Base-by-base conservation (phyloP, 2,329 filamentous ascomycete genomes). In the Dactylellina leptospora region DNA sequence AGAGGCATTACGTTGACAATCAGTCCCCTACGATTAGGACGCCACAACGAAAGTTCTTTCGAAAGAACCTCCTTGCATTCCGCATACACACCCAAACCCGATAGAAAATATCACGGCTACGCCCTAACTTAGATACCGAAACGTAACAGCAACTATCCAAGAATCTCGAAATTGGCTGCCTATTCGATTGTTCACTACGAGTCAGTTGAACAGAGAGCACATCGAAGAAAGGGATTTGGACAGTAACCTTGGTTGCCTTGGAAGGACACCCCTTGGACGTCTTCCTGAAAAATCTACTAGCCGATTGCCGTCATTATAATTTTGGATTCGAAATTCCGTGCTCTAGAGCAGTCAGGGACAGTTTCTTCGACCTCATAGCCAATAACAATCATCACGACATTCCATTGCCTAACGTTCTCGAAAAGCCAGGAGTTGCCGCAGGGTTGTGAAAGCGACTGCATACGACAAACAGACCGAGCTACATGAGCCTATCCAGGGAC, bases 341-440 rank as follows among this genome's bases (percentile, higher is more conserved):
- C 59, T 54, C 59, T 55, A 58, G 64, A 58, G 66, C 60, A 60
- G 68, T 50, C 68, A 72, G 59, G 68, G 68, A 72, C 68, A 64
- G 55, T 62, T 45, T 50, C 58, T 63, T 56, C 40, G 42, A 42
- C 44, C 66, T 51, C 22, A 47, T 54, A 33, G 30, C 59, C 68
- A 53, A n/a, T n/a, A n/a, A n/a, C n/a, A n/a, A 59, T 64, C 50
- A 72, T 63, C 59, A 63, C 59, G 59, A 59, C 68, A 72, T 72
- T 72, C 68, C 68, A 71, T 71, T 72, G 53, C 68, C 45, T 54
- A 58, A 59, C 36, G 68, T 72, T 72, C 59, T 63, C 58, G 66
- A 59, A 62, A 33, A 71, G 68, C 68, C 59, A 72, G 68, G 68
- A 72, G 68, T 61, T 63, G 66, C 66, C 55, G 66, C 66, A 71